Conservation (phyloP, 2,329 filamentous ascomycete species). For the Xylogone sp. region DNA sequence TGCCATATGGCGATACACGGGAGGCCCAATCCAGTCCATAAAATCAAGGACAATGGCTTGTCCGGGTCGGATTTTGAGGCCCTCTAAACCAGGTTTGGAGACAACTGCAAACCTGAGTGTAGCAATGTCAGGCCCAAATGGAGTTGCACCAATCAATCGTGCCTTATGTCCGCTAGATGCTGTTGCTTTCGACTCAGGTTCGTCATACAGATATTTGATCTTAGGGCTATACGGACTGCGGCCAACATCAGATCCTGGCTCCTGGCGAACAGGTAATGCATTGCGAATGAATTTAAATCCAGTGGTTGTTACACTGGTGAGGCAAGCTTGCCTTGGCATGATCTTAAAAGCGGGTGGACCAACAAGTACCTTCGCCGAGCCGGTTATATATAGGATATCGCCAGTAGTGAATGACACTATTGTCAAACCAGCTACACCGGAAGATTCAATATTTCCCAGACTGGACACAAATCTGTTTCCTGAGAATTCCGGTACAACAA, state of each 20-base stretch:
- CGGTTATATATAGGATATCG: constrained; percentile 21
- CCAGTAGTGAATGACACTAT: constrained; percentile 20
- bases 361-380: constrained; percentile 14
- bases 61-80: constrained; percentile 12
- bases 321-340: constrained; percentile 13
- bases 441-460: constrained; percentile 17
- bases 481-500: constrained; percentile 18
- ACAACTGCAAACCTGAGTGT: constrained; percentile 1
- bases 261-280: constrained; percentile 16
- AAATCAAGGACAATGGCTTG: constrained; percentile 19
- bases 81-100: neutral
- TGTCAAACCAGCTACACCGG: constrained; percentile 15
- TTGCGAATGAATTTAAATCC: constrained; percentile 14
- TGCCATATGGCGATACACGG: constrained; percentile 18
- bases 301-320: constrained; percentile 12
- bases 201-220: constrained; percentile 15
- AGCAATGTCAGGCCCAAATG: neutral
- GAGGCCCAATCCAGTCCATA: constrained; percentile 21
- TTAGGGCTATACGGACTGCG: constrained; percentile 20
- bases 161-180: constrained; percentile 1
- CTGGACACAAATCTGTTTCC: constrained; percentile 15
- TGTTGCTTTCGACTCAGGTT: constrained; percentile 1
- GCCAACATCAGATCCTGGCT: constrained; percentile 13
- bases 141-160: neutral
- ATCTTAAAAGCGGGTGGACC: neutral